These are phyloP conservation scores for Fagopyrum esculentum DNA, from an alignment of 148 eudicot genomes.

Conservation along the genomic window DNA sequence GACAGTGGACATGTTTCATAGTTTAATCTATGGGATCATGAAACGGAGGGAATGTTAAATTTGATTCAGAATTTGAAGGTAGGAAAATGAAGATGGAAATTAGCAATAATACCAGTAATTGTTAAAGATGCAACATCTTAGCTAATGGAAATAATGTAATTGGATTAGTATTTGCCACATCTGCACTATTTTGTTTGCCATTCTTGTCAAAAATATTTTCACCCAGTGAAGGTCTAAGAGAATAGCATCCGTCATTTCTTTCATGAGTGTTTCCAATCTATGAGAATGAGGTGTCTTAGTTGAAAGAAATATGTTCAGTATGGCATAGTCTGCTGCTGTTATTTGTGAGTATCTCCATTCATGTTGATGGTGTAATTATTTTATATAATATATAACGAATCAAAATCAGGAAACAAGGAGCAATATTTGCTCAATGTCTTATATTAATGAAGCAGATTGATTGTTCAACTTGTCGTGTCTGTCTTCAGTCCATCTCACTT, in stretches of 20 bases:
- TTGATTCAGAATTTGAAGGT: too few species aligned
- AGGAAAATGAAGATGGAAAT: too few species aligned
- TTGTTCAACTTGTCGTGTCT: neutral
- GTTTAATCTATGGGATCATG: neutral
- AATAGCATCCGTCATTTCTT: neutral
- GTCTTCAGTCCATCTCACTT: conserved; percentile 11
- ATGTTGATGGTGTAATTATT: neutral
- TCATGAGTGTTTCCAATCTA: neutral
- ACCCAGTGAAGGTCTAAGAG: neutral
- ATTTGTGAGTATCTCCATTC: neutral
- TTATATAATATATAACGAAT: neutral
- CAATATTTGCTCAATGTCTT: neutral
- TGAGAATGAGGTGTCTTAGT: neutral
- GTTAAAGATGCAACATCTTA: neutral
- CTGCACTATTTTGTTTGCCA: neutral
- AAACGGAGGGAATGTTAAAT: neutral
- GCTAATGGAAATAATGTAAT: too few species aligned
- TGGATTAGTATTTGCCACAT: neutral
- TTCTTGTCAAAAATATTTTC: neutral
- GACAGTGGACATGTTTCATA: neutral
- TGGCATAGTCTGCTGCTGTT: neutral
- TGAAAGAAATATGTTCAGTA: neutral
- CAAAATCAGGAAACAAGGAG: neutral
- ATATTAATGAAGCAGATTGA: neutral
- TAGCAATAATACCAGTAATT: too few species aligned